A percentile compares a stretch with the other conserved stretches of the same genome.
These are phyloP conservation scores for Tricholomella constricta DNA, from an alignment of 768 basidiomycete genomes.

Conservation along the genomic window DNA sequence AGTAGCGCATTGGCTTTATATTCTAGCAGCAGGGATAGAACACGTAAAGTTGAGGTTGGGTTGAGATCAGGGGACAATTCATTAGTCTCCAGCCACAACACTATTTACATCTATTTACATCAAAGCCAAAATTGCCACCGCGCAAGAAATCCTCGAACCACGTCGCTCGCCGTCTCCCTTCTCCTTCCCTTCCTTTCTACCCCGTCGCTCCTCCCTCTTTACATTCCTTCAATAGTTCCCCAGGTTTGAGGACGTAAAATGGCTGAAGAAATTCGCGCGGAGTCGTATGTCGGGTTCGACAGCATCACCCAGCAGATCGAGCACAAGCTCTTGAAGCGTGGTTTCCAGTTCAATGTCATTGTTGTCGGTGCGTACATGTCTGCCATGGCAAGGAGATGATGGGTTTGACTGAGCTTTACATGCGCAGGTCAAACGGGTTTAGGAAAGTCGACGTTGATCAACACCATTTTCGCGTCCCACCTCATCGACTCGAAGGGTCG, in stretches of 20 bases:
- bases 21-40: too few species aligned
- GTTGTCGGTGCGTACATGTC: constrained; percentile 74
- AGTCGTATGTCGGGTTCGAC: constrained; percentile 97
- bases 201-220: neutral
- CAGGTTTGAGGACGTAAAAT: constrained; percentile 24
- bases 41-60: too few species aligned
- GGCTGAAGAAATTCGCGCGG: constrained; percentile 81
- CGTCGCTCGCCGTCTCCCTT: constrained; percentile 13
- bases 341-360: constrained; percentile 99
- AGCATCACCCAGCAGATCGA: constrained; percentile 97
- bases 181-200: neutral
- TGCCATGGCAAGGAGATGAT: neutral
- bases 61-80: too few species aligned
- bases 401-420: neutral
- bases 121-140: constrained; percentile 19
- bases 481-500: constrained; percentile 98
- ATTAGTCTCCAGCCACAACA: constrained; percentile 18
- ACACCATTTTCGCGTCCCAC: constrained; percentile 99
- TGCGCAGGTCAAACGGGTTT: constrained; percentile 90
- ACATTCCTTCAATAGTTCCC: neutral
- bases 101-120: constrained; percentile 19
- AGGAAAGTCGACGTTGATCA: constrained; percentile 98
- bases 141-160: constrained; percentile 15
- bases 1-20: too few species aligned
- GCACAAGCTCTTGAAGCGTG: constrained; percentile 98